Conservation (phyloP, 306 rosid genomes). For the Acacia acuminata region DNA sequence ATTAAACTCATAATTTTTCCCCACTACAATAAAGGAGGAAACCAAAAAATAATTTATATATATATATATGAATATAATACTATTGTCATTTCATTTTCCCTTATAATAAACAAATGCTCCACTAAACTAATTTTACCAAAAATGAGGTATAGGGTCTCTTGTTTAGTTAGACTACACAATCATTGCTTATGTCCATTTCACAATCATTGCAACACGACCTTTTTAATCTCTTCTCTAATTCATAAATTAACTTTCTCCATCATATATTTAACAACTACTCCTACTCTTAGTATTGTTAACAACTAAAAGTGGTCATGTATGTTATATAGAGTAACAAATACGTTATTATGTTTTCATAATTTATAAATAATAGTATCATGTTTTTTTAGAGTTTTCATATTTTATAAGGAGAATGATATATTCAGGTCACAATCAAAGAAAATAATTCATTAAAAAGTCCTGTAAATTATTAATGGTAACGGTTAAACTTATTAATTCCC, state of each 20-base stretch:
- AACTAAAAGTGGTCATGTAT: neutral
- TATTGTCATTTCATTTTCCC: slow-evolving; percentile 16
- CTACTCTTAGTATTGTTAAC: neutral
- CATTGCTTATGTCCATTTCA: slow-evolving; percentile 32
- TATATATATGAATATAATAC: too few relatives aligned
- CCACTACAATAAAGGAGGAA: neutral
- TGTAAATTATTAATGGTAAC: too few relatives aligned
- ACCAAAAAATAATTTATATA: too few relatives aligned
- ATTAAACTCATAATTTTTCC: neutral
- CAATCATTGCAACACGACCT: slow-evolving; percentile 34
- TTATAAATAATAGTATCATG: neutral
- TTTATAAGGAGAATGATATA: neutral
- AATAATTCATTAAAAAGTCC: too few relatives aligned
- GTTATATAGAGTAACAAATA: neutral
- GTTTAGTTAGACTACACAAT: slow-evolving; percentile 45
- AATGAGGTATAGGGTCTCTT: slow-evolving; percentile 35
- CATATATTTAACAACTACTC: too few relatives aligned
- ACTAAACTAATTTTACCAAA: slow-evolving; percentile 13
- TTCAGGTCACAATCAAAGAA: too few relatives aligned
- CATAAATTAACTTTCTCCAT: neutral
- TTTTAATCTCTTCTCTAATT: slow-evolving; percentile 3
- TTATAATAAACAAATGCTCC: neutral
- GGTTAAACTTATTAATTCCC: too few relatives aligned
- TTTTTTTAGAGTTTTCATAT: neutral
- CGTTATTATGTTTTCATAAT: neutral